These are phyloP conservation scores for Penicillium dipodomyicola DNA, from an alignment of 495 filamentous ascomycete species.

Conservation along the genomic window DNA sequence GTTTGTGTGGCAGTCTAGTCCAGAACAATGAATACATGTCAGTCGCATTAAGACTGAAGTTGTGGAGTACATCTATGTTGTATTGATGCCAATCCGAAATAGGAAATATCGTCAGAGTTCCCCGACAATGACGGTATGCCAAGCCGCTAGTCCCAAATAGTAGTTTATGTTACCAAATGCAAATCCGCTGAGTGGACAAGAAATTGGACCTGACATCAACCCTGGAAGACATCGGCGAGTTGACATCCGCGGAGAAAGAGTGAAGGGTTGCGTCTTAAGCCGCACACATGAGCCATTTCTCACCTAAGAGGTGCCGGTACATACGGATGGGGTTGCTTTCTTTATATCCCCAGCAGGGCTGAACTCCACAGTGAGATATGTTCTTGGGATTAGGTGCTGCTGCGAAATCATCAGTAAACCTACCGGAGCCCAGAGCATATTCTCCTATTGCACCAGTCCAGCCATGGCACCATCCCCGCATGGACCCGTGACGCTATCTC, in stretches of 20 bases:
- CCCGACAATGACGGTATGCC: conserved; percentile 2
- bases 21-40: not conserved
- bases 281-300: not conserved
- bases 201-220: not conserved
- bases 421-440: not conserved
- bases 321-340: not conserved
- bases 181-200: conserved; percentile 36
- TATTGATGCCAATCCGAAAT: no score
- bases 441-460: not conserved
- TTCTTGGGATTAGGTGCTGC: not conserved
- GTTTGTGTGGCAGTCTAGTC: not conserved
- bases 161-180: conserved; percentile 46
- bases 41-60: not conserved
- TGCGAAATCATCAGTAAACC: not conserved
- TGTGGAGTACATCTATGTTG: no score
- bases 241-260: conserved; percentile 20
- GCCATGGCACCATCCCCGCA: conserved; percentile 13
- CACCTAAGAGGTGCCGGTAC: not conserved
- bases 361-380: conserved; percentile 1
- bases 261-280: not conserved
- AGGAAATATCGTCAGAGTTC: not conserved
- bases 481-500: conserved; percentile 9
- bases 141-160: conserved; percentile 12
- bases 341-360: not conserved
- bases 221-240: not conserved